Evolutionary conservation across 192 early-diverging fungal genomes (phyloP).

Genomic region (Coemansia sp.): DNA sequence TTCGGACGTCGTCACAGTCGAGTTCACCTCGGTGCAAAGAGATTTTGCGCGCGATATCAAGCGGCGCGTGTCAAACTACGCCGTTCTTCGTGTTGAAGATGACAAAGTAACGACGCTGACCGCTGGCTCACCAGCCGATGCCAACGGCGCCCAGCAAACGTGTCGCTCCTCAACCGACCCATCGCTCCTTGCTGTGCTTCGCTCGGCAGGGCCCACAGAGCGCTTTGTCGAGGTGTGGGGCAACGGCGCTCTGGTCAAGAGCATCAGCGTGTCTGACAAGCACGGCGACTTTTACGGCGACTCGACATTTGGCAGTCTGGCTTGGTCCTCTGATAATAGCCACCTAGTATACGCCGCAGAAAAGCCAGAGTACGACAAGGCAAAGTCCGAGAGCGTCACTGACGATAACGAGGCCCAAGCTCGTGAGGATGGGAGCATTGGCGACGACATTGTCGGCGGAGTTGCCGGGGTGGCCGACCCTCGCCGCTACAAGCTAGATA

Average conservation of each 20-base stretch:
- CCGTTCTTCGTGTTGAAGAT: conserved; percentile 34
- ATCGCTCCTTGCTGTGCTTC: conserved; percentile 47
- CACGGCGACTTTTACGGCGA: conserved; percentile 78
- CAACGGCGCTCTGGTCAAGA: conserved; percentile 55
- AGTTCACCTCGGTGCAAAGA: conserved; percentile 50
- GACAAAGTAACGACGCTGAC: conserved; percentile 31
- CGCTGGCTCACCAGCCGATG: conserved; percentile 37
- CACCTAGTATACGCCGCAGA: conserved; percentile 74
- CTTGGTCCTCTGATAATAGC: conserved; percentile 62
- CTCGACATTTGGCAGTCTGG: conserved; percentile 66
- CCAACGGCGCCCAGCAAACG: conserved; percentile 27
- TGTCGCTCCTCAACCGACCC: conserved; percentile 43
- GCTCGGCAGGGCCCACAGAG: conserved; percentile 25
- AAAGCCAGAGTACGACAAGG: conserved; percentile 49
- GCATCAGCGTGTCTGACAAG: conserved; percentile 65
- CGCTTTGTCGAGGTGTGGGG: conserved; percentile 67
- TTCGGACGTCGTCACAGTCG: conserved; percentile 28
- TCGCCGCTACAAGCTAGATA: conserved; percentile 56
- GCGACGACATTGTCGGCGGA: conserved; percentile 43
- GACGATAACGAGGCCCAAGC: background rate
- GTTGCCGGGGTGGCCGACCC: conserved; percentile 47
- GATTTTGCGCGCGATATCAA: conserved; percentile 60
- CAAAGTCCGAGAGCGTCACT: conserved; percentile 15
- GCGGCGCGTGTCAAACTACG: conserved; percentile 50
- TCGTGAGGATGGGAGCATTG: conserved; percentile 17